phyloP scores from a whole-genome alignment of 345 rosid species.

The Populus alba region DNA sequence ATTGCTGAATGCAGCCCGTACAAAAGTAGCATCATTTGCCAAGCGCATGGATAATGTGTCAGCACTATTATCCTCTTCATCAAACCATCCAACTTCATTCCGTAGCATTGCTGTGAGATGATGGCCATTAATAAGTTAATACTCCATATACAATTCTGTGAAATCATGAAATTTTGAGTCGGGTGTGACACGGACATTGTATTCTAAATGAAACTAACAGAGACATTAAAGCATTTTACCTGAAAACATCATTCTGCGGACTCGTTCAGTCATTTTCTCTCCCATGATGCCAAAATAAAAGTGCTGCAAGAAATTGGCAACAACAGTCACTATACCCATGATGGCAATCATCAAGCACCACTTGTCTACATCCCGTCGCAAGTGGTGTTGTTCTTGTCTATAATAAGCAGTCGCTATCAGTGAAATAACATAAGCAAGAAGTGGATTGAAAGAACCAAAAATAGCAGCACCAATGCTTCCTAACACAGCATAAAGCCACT shows the following conservation, averaged over 20 bases:
- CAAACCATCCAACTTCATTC: conserved; percentile 99
- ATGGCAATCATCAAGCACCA: conserved; percentile 98
- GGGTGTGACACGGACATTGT: not conserved
- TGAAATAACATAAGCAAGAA: conserved; percentile 90
- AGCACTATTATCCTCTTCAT: conserved; percentile 92
- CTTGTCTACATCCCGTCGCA: conserved; percentile 73
- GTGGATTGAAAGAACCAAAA: conserved; percentile 97
- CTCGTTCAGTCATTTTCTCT: conserved; percentile 98
- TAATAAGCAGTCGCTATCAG: conserved; percentile 81
- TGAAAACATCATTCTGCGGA: conserved; percentile 99
- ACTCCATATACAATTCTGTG: conserved; percentile 12
- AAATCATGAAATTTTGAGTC: not conserved
- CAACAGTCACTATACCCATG: conserved; percentile 97
- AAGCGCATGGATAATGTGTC: conserved; percentile 97
- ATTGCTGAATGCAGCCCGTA: conserved; percentile 97
- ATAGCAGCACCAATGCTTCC: conserved; percentile 99
- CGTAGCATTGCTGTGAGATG: conserved; percentile 87
- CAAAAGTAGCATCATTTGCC: conserved; percentile 99
- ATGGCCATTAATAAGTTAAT: conserved; percentile 16
- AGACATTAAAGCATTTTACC: conserved; percentile 41
- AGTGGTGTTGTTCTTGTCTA: conserved; percentile 39
- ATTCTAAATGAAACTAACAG: conserved; percentile 3
- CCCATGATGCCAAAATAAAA: conserved; percentile 99
- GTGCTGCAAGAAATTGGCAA: conserved; percentile 96
- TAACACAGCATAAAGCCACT: conserved; percentile 96